Percentiles rank a stretch among this genome's conserved stretches.
These are phyloP conservation scores for Erodium moschatum DNA, from an alignment of 441 rosid genomes.

Conservation along the genomic window DNA sequence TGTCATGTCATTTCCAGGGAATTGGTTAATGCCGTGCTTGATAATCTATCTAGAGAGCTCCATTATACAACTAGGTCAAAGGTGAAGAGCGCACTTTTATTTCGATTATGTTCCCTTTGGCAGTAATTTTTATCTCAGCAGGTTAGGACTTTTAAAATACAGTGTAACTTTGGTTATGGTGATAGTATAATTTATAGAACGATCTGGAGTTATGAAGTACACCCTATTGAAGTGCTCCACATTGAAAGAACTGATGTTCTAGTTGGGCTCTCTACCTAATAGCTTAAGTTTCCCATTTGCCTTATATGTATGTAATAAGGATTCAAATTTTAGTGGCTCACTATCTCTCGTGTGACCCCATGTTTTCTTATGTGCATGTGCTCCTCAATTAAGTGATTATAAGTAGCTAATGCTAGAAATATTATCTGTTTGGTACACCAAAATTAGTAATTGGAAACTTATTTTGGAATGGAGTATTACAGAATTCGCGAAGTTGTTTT, in stretches of 20 bases:
- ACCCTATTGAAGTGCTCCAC: not conserved
- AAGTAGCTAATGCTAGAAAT: not conserved
- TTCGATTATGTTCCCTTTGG: not conserved
- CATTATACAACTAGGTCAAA: constrained; percentile 64
- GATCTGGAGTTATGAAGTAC: not conserved
- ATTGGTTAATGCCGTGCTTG: constrained; percentile 57
- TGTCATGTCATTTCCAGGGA: constrained; percentile 50
- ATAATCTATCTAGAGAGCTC: constrained; percentile 72
- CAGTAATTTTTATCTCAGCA: constrained; percentile 3
- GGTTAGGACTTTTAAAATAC: not conserved
- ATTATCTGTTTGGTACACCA: not conserved
- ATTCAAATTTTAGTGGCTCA: not conserved
- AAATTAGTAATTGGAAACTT: not conserved
- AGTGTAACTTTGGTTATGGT: not conserved
- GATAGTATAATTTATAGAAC: not conserved
- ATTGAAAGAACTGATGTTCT: not conserved
- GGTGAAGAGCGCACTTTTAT: constrained; percentile 35
- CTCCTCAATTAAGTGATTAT: not conserved
- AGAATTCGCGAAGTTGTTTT: not conserved
- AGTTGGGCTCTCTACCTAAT: not conserved
- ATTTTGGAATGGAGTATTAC: constrained; percentile 1
- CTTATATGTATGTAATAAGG: not conserved
- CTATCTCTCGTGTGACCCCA: not conserved
- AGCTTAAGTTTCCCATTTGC: not conserved
- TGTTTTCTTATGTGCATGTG: not conserved